Conservation (phyloP, 495 filamentous ascomycete species). For the Neurospora sp. region DNA sequence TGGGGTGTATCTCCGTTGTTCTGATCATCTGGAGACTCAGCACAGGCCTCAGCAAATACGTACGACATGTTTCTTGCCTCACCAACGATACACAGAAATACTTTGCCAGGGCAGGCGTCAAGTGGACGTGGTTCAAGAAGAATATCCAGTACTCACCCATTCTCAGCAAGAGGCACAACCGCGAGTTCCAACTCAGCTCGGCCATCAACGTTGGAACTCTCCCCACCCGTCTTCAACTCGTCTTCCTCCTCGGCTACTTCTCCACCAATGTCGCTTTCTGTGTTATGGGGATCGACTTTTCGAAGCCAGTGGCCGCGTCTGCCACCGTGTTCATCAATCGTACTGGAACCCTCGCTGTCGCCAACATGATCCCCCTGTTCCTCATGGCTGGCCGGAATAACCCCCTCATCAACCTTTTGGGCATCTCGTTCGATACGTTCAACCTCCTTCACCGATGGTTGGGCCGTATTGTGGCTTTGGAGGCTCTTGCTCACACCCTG, state of each 20-base stretch:
- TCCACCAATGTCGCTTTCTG: slow-evolving; percentile 72
- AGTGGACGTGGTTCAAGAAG: slow-evolving; percentile 66
- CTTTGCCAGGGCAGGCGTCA: slow-evolving; percentile 34
- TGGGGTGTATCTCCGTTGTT: slow-evolving; percentile 30
- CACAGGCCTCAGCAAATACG: slow-evolving; percentile 52
- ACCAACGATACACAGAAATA: slow-evolving; percentile 54
- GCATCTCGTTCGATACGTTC: slow-evolving; percentile 65
- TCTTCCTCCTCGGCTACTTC: slow-evolving; percentile 64
- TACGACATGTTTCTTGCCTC: slow-evolving; percentile 64
- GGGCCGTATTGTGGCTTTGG: slow-evolving; percentile 59
- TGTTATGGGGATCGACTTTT: slow-evolving; percentile 57
- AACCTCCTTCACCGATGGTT: slow-evolving; percentile 76
- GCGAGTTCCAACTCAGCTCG: slow-evolving; percentile 73
- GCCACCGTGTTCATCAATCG: slow-evolving; percentile 52
- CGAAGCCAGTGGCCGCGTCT: slow-evolving; percentile 34
- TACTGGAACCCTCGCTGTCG: slow-evolving; percentile 61
- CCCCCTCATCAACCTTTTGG: slow-evolving; percentile 50
- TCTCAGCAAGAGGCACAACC: slow-evolving; percentile 74
- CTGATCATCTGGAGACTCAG: slow-evolving; percentile 37
- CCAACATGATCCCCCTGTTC: slow-evolving; percentile 65
- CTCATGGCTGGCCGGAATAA: slow-evolving; percentile 49
- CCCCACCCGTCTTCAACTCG: slow-evolving; percentile 72
- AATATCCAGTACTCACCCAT: slow-evolving; percentile 76
- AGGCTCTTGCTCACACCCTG: slow-evolving; percentile 52
- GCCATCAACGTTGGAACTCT: slow-evolving; percentile 86